phyloP scores from a whole-genome alignment of 2,329 filamentous ascomycete genomes.

The Biscogniauxia mediterranea region DNA sequence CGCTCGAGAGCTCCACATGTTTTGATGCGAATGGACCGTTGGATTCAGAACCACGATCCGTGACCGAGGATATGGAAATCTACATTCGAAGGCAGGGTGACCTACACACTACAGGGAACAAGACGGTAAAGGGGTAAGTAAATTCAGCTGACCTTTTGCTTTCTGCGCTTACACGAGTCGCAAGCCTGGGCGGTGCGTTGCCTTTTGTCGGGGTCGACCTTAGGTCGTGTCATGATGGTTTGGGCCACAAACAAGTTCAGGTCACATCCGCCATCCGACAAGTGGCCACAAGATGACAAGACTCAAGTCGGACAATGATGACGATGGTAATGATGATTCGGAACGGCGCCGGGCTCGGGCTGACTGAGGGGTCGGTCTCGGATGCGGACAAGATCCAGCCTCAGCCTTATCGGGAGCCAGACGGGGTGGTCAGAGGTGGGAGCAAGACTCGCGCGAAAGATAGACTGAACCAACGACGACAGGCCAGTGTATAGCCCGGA shows the following conservation, averaged over 20 bases:
- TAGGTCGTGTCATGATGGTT: constrained; percentile 47
- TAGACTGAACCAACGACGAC: constrained; percentile 9
- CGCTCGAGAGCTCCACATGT: neutral
- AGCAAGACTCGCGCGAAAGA: constrained; percentile 16
- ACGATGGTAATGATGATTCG: constrained; percentile 23
- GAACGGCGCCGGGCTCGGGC: constrained; percentile 29
- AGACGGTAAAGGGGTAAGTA: constrained; percentile 2
- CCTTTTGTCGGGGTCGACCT: constrained; percentile 57
- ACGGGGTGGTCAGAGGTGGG: constrained; percentile 21
- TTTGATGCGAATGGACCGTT: neutral
- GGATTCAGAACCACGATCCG: neutral
- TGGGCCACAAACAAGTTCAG: constrained; percentile 25
- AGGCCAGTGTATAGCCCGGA: neutral
- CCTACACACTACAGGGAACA: neutral
- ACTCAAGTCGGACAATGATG: constrained; percentile 25
- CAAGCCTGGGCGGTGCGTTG: constrained; percentile 64
- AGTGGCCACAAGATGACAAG: constrained; percentile 26
- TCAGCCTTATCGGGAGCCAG: constrained; percentile 33
- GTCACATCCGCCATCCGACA: constrained; percentile 36
- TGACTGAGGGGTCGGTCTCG: constrained; percentile 30
- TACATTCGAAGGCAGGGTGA: neutral
- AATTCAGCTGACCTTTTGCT: constrained; percentile 58
- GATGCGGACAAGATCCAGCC: constrained; percentile 29
- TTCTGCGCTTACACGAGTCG: constrained; percentile 63
- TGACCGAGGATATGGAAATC: neutral